Conservation (phyloP, 2,329 filamentous ascomycete species). For the Ophiostoma novo-ulmi region DNA sequence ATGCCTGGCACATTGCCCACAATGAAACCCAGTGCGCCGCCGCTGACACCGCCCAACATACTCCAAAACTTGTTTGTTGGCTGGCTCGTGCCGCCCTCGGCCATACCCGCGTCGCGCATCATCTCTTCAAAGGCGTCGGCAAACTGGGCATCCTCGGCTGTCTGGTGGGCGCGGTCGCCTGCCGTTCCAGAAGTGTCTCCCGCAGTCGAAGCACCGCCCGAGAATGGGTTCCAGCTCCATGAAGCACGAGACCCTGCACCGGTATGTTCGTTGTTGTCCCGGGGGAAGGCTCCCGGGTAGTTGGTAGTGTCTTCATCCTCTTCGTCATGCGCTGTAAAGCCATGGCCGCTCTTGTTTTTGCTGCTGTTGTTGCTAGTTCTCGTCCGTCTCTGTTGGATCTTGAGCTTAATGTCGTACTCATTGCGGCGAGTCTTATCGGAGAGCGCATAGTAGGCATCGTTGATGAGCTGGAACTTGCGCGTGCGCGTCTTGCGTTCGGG, state of each 20-base stretch:
- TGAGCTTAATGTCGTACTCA: conserved; percentile 76
- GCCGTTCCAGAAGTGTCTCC: conserved; percentile 28
- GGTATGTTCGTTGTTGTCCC: conserved; percentile 32
- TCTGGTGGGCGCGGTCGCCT: conserved; percentile 31
- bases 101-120: conserved; percentile 80
- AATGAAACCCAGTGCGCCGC: conserved; percentile 89
- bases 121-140: conserved; percentile 85
- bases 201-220: conserved; percentile 31
- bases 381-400: conserved; percentile 34
- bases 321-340: conserved; percentile 33
- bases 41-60: conserved; percentile 76
- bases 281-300: conserved; percentile 30
- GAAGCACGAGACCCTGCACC: conserved; percentile 45
- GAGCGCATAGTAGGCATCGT: conserved; percentile 51
- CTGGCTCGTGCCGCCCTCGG: conserved; percentile 57
- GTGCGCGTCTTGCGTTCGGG: conserved; percentile 78
- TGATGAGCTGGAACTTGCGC: conserved; percentile 48
- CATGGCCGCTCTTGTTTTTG: conserved; percentile 27
- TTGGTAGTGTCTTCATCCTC: conserved; percentile 39
- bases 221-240: conserved; percentile 68
- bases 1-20: conserved; percentile 86
- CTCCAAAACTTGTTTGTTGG: conserved; percentile 78
- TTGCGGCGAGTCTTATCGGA: conserved; percentile 70
- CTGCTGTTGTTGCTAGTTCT: conserved; percentile 28
- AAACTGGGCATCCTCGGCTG: conserved; percentile 73